A percentile compares a stretch with the other conserved stretches of the same genome.
phyloP scores from a whole-genome alignment of 1,284 basidiomycete species.

The Boletus mariae region DNA sequence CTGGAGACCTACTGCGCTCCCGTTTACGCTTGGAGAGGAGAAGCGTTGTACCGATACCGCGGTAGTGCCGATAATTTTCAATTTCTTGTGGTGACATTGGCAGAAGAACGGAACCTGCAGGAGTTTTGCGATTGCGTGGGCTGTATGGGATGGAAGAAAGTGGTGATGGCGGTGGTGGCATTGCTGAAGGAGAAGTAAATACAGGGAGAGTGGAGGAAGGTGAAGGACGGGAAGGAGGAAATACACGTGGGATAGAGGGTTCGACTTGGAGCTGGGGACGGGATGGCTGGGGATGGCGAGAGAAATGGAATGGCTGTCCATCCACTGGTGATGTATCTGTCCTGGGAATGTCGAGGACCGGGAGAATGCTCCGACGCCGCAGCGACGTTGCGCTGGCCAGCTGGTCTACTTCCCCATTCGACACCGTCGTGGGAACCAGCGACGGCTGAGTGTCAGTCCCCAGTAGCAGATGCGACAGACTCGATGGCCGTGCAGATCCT shows the following conservation, averaged over 20 bases:
- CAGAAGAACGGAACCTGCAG: slow-evolving; percentile 56
- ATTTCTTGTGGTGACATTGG: slow-evolving; percentile 65
- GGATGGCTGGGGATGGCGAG: slow-evolving; percentile 30
- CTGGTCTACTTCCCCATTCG: slow-evolving; percentile 36
- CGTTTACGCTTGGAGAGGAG: slow-evolving; percentile 59
- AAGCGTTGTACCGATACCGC: slow-evolving; percentile 54
- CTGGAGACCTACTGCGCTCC: slow-evolving; percentile 40
- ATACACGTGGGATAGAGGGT: slow-evolving; percentile 25
- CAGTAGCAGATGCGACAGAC: slow-evolving; percentile 52
- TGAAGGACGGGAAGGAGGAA: slow-evolving; percentile 25
- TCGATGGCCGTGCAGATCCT: slow-evolving; percentile 39
- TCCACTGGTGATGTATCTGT: slow-evolving; percentile 22
- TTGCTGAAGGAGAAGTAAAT: slow-evolving; percentile 24
- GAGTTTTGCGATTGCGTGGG: slow-evolving; percentile 58
- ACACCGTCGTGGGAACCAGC: slow-evolving; percentile 1
- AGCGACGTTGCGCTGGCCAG: slow-evolving; percentile 40
- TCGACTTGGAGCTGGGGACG: slow-evolving; percentile 30
- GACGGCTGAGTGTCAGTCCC: slow-evolving; percentile 26
- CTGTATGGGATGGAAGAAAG: slow-evolving; percentile 53
- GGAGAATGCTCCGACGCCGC: slow-evolving; percentile 34
- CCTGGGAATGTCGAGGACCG: slow-evolving; percentile 33
- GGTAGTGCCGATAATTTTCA: slow-evolving; percentile 54
- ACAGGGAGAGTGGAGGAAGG: slow-evolving; percentile 22
- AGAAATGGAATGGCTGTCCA: slow-evolving; percentile 22
- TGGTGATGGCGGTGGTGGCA: slow-evolving; percentile 29